Evolutionary conservation across 768 basidiomycete genomes (phyloP).

Genomic region (Pisolithus tinctorius): DNA sequence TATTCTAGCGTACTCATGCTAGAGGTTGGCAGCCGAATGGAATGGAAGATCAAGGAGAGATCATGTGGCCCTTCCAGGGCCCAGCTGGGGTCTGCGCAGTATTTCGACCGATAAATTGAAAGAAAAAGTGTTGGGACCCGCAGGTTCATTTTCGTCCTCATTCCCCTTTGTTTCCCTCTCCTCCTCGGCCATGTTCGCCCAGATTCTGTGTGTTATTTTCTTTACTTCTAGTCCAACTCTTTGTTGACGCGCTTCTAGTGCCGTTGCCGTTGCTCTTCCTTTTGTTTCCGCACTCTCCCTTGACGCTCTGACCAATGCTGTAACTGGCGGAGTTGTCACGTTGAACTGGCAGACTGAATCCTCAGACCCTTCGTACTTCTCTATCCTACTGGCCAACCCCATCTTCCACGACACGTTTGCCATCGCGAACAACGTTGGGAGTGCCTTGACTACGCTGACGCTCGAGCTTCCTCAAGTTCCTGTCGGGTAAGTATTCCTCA

Average conservation of each 20-base stretch:
- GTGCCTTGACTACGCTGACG: slow-evolving; percentile 26
- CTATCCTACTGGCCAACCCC: slow-evolving; percentile 41
- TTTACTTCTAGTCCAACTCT: neutral
- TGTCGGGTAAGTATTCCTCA: slow-evolving; percentile 27
- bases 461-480: slow-evolving; percentile 44
- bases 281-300: slow-evolving; percentile 40
- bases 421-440: slow-evolving; percentile 48
- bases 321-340: slow-evolving; percentile 30
- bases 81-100: too few relatives aligned
- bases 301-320: slow-evolving; percentile 27
- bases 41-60: too few relatives aligned
- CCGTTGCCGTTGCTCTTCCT: slow-evolving; percentile 40
- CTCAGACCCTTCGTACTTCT: slow-evolving; percentile 37
- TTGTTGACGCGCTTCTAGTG: slow-evolving; percentile 34
- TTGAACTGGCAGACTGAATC: slow-evolving; percentile 40
- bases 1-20: too few relatives aligned
- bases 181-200: slow-evolving; percentile 41
- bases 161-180: neutral
- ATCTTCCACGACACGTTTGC: slow-evolving; percentile 48
- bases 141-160: slow-evolving; percentile 10
- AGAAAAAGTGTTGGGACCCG: too few relatives aligned
- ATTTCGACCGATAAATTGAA: too few relatives aligned
- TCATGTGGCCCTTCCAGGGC: too few relatives aligned
- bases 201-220: slow-evolving; percentile 36
- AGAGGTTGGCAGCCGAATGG: too few relatives aligned